Base-by-base conservation (phyloP, 768 basidiomycete genomes). In the Tephrocybe sp. region DNA sequence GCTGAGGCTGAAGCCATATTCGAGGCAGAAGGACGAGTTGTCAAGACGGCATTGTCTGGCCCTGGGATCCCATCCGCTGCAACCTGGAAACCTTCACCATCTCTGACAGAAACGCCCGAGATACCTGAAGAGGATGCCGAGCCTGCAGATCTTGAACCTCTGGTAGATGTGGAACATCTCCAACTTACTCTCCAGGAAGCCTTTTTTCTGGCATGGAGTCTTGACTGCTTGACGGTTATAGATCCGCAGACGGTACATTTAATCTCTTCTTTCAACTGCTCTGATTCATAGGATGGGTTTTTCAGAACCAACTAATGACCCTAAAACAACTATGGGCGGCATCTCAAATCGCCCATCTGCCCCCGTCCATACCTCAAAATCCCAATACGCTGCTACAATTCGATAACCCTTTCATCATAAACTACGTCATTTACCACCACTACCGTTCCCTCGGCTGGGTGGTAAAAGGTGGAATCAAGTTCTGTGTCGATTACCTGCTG, bases 391-490 rank as follows among this genome's bases (percentile, higher is more conserved):
- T 56, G 23, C 68, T 76, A 23, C 79, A 83, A 52, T 84, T 89
- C 45, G 96, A 98, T 69, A 96, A 95, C 64, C 94, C 94, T 0
- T 95, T 98, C 71, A 70, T 99, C 20, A 75, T 98, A 35, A 80
- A 90, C 61, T 99, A 98, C 60, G 83, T 86, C 43, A 83, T 83
- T 3, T 97, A 95, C 62, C 96, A 98, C 65, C 94, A 98, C 67
- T 98, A 89, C 63, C 83, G 96, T 13, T 93, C 94, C 4, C 77
- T 98, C 7, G 97, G 97, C 20, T 99, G 96, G 97, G 91, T 98
- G 16, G 85, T 97, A 56, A 92, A 94, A 68, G 83, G 85, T 23
- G 97, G 97, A 1, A 85, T 97, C 74, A 99, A 99, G 68, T 99
- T 99, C 68, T 98, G 95, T 60, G 89, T 88, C 34, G 97, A 99